Evolutionary conservation across 768 basidiomycete genomes (phyloP).

Genomic region (Lactarius hengduanensis): DNA sequence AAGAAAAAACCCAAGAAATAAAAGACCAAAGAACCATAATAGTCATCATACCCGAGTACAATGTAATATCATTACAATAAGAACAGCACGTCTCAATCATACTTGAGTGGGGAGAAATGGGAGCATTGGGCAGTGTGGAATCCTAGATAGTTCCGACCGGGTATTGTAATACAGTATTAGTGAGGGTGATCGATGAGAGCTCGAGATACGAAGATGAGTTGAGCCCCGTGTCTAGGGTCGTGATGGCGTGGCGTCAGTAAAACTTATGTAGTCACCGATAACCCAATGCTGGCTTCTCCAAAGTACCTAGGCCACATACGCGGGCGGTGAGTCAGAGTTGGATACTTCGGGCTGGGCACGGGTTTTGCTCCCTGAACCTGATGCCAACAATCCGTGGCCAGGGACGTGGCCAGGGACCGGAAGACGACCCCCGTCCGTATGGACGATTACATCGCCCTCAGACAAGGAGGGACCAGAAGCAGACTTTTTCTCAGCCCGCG

Average conservation of each 20-base stretch:
- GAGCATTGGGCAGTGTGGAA: background rate
- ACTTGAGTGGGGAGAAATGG: background rate
- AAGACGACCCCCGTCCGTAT: conserved; percentile 11
- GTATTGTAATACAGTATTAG: background rate
- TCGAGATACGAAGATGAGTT: background rate
- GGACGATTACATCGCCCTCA: background rate
- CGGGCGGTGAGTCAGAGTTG: conserved; percentile 12
- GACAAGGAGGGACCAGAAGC: background rate
- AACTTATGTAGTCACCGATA: background rate
- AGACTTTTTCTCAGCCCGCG: conserved; percentile 11
- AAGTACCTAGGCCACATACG: conserved; percentile 17
- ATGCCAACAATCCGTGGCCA: background rate
- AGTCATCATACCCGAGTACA: background rate
- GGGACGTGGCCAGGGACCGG: background rate
- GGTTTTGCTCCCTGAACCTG: conserved; percentile 3
- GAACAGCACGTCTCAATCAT: background rate
- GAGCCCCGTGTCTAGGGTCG: background rate
- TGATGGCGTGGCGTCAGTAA: background rate
- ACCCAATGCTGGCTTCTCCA: background rate
- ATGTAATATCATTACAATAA: background rate
- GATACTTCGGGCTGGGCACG: background rate
- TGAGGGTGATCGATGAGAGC: background rate
- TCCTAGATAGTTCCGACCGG: background rate
- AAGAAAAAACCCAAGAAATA: background rate
- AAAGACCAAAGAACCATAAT: conserved; percentile 1